Base-by-base conservation (phyloP, 371 early-diverging fungal species). In the Basidiobolus heterosporus region DNA sequence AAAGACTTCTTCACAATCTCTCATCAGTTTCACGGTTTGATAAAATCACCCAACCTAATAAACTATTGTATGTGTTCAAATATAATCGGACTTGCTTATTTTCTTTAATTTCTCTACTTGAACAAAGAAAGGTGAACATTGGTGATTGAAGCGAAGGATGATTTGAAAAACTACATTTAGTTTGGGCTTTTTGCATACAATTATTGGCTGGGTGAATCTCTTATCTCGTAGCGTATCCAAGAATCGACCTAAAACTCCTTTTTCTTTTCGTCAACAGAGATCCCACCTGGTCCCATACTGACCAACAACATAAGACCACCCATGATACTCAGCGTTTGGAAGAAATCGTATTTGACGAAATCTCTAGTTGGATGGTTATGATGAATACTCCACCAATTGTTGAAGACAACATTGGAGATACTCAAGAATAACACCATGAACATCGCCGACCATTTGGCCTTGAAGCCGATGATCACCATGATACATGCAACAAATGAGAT, bases 271-370 rank as follows among this genome's bases (percentile, higher is more conserved):
- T 94, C 95, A 57, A 93, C 75, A 42, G 88, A 87, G 56, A 82
- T 69, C 41, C 78, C 81, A 51, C 93, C 95, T 16, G 95, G 91
- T 21, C 94, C 96, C 47, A 88, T 75, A 60, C 80, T 89, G 59
- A 82, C 82, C 24, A 95, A 72, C 45, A 94, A 62, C 46, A 95
- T 64, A 62, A 94, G 85, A 17, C 96, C 95, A 47, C 96, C 95
- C 64, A 93, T 77, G 62, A 90, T 90, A n/a, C 89, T 88, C 44
- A 95, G 69, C 1, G 86, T 94, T 63, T 95, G 95, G 83, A 94
- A 95, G 58, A 95, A 95, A 65, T 95, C 96, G 60, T 94, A 95
- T 68, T 91, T 87, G 55, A 89, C 74, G 60, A 92, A 95, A 52
- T 95, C 96, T 47, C 83, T 74, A 56, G 80, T 80, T 35, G 76